These are phyloP conservation scores for Verticillium tricorpus DNA, from an alignment of 2,329 filamentous ascomycete genomes.

Conservation along the genomic window DNA sequence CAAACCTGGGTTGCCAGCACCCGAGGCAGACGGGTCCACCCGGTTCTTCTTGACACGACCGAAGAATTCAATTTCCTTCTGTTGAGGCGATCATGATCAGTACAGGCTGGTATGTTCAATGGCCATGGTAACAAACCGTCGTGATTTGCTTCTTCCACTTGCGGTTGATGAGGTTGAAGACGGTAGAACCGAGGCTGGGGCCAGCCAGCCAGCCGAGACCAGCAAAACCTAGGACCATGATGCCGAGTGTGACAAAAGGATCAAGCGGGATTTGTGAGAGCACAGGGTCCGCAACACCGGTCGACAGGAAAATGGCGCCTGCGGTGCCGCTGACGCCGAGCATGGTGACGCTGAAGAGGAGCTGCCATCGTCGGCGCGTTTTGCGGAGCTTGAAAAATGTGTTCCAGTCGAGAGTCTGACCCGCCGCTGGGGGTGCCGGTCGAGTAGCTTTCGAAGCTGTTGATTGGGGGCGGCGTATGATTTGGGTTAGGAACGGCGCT, in stretches of 20 bases:
- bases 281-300: conserved; percentile 67
- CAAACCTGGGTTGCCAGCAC: conserved; percentile 76
- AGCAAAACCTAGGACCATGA: conserved; percentile 72
- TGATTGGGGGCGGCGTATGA: conserved; percentile 12
- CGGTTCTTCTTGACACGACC: conserved; percentile 85
- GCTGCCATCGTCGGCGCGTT: conserved; percentile 76
- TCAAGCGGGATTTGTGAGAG: conserved; percentile 74
- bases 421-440: conserved; percentile 11
- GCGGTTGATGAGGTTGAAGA: conserved; percentile 75
- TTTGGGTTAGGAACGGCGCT: conserved; percentile 16
- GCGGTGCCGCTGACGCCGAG: conserved; percentile 57
- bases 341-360: conserved; percentile 67
- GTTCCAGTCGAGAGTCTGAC: conserved; percentile 71
- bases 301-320: conserved; percentile 63
- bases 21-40: conserved; percentile 85
- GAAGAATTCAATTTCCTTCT: conserved; percentile 95
- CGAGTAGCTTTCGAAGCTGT: not conserved
- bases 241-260: conserved; percentile 77
- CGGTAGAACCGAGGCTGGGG: conserved; percentile 71
- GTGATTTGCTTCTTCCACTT: conserved; percentile 69
- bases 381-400: conserved; percentile 88
- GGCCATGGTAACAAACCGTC: conserved; percentile 42
- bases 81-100: not conserved
- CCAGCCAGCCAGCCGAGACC: conserved; percentile 86
- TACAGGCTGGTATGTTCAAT: not conserved